A percentile compares a stretch with the other conserved stretches of the same genome.
phyloP scores from a whole-genome alignment of 768 basidiomycete genomes.

The Leucocoprinus sp. region DNA sequence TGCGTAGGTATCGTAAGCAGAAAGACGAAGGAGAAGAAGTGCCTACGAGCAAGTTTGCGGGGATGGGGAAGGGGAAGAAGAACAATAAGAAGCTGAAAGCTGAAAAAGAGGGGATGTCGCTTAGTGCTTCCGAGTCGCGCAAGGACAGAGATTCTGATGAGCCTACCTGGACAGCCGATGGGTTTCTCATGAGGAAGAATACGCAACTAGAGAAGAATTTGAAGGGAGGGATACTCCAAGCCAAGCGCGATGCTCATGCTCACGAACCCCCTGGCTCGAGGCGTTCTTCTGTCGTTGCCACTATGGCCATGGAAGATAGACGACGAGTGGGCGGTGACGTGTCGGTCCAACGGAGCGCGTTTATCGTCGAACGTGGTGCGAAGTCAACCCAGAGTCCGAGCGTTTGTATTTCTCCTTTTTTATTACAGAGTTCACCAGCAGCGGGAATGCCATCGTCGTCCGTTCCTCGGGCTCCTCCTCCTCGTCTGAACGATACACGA shows the following conservation, averaged over 20 bases:
- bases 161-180: neutral
- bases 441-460: no score
- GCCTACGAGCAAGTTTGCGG: neutral
- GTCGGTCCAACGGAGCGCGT: neutral
- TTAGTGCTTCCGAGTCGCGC: conserved; percentile 15
- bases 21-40: no score
- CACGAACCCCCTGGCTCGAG: no score
- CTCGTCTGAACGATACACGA: neutral
- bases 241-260: neutral
- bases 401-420: no score
- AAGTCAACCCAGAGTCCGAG: conserved; percentile 15
- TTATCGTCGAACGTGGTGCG: conserved; percentile 5
- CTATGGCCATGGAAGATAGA: neutral
- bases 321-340: conserved; percentile 1
- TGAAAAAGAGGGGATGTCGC: conserved; percentile 21
- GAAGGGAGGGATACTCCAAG: neutral
- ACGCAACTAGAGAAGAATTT: conserved; percentile 6
- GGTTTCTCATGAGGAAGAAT: conserved; percentile 7
- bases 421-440: no score
- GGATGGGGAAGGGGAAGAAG: conserved; percentile 4
- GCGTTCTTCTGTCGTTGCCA: no score
- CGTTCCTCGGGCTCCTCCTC: neutral
- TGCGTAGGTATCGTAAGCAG: conserved; percentile 2
- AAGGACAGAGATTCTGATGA: conserved; percentile 14
- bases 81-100: no score